These are phyloP conservation scores for Solanum stenotomum DNA, from an alignment of 257 asterid species.

Conservation along the genomic window DNA sequence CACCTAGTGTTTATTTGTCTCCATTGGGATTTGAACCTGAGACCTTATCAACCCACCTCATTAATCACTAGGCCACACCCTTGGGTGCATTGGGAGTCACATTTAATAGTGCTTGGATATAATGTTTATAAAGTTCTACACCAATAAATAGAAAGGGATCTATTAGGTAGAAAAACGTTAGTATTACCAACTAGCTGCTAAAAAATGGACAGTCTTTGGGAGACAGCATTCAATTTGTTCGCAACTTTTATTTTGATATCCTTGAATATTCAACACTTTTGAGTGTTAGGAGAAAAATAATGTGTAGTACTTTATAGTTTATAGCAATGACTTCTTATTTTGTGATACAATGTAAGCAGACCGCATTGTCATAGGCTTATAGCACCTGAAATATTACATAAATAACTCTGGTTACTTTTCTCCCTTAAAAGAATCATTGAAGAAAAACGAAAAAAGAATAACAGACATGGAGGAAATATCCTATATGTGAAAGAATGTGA, in stretches of 20 bases:
- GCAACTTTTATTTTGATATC: background rate
- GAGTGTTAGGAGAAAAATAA: background rate
- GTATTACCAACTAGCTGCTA: background rate
- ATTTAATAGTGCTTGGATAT: background rate
- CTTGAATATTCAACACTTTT: background rate
- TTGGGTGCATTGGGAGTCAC: too few relatives aligned
- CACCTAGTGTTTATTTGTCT: too few relatives aligned
- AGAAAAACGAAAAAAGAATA: background rate
- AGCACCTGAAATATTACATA: background rate
- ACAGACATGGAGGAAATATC: background rate
- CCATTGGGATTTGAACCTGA: too few relatives aligned
- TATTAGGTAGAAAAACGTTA: background rate
- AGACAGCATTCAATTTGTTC: background rate
- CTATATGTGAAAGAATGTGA: background rate
- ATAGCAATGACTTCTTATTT: background rate
- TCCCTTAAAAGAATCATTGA: background rate
- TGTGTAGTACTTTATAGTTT: background rate
- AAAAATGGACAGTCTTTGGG: background rate
- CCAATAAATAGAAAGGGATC: background rate
- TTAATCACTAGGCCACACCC: too few relatives aligned
- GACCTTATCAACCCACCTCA: too few relatives aligned
- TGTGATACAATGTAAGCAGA: background rate
- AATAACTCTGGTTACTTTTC: background rate
- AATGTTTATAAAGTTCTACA: background rate
- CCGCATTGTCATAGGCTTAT: background rate